A percentile compares a stretch with the other conserved stretches of the same genome.
Evolutionary conservation across 768 basidiomycete genomes (phyloP).

Genomic region (Nevesoporus exiguus): DNA sequence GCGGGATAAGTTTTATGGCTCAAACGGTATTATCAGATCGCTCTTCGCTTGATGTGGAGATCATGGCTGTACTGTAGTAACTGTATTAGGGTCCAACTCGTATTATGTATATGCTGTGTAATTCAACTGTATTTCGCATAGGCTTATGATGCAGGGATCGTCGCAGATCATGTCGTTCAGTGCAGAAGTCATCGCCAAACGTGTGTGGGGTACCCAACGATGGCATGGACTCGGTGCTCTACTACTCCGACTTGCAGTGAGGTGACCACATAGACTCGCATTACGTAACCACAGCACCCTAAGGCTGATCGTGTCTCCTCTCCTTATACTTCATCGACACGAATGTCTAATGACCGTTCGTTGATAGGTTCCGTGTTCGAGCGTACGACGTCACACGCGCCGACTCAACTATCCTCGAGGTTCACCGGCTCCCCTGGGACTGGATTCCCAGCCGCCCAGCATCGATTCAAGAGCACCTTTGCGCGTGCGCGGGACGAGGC

Average conservation of each 20-base stretch:
- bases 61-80: background rate
- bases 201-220: too few species aligned
- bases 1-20: background rate
- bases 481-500: slow-evolving; percentile 43
- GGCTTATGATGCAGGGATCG: too few species aligned
- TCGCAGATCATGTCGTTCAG: too few species aligned
- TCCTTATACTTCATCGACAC: background rate
- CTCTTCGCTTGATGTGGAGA: background rate
- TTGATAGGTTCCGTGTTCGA: slow-evolving; percentile 48
- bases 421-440: slow-evolving; percentile 27
- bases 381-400: slow-evolving; percentile 31
- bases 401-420: slow-evolving; percentile 22
- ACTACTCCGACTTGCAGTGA: too few species aligned
- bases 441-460: slow-evolving; percentile 63
- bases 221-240: too few species aligned
- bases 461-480: slow-evolving; percentile 64
- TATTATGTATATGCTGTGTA: too few species aligned
- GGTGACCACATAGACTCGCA: too few species aligned
- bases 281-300: too few species aligned
- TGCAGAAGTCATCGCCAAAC: too few species aligned
- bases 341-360: slow-evolving; percentile 25
- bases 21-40: background rate
- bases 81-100: too few species aligned
- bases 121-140: too few species aligned
- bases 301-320: too few species aligned